A percentile compares a stretch with the other conserved stretches of the same genome.
Evolutionary conservation across 331 rosid species (phyloP).

Genomic region (Ulmus americana): DNA sequence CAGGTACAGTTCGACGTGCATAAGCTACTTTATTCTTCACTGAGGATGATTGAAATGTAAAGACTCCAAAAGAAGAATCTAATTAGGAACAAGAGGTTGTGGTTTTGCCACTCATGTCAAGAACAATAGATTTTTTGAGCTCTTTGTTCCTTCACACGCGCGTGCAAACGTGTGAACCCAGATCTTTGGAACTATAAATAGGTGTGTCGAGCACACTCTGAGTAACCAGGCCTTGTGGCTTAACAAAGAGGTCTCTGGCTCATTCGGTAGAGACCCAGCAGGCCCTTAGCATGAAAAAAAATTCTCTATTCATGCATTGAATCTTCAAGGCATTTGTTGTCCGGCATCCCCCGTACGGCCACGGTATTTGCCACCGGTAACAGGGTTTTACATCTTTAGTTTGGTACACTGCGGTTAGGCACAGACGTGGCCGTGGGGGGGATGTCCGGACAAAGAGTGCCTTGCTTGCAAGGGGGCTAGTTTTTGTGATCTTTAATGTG

Average conservation of each 20-base stretch:
- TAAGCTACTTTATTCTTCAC: constrained; percentile 10
- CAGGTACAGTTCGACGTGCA: not conserved
- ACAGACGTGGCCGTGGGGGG: not conserved
- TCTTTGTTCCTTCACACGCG: not conserved
- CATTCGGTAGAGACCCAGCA: not conserved
- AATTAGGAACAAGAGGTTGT: constrained; percentile 11
- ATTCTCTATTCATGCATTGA: not conserved
- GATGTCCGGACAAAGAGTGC: not conserved
- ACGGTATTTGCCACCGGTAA: too few relatives aligned
- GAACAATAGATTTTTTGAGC: not conserved
- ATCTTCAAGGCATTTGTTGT: too few relatives aligned
- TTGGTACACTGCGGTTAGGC: too few relatives aligned
- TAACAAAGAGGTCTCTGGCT: constrained; percentile 1
- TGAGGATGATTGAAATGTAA: not conserved
- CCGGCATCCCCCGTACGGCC: too few relatives aligned
- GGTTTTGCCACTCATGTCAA: constrained; percentile 13
- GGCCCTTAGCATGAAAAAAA: not conserved
- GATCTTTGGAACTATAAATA: constrained; percentile 18
- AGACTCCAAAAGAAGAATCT: constrained; percentile 3
- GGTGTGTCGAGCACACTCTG: constrained; percentile 1
- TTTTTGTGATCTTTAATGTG: not conserved
- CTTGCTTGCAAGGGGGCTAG: not conserved
- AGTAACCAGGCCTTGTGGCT: constrained; percentile 8
- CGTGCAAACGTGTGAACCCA: constrained; percentile 10
- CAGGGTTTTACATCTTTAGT: too few relatives aligned